phyloP scores from a whole-genome alignment of 352 stramenopile genomes.

The Pseudoperonospora humuli region DNA sequence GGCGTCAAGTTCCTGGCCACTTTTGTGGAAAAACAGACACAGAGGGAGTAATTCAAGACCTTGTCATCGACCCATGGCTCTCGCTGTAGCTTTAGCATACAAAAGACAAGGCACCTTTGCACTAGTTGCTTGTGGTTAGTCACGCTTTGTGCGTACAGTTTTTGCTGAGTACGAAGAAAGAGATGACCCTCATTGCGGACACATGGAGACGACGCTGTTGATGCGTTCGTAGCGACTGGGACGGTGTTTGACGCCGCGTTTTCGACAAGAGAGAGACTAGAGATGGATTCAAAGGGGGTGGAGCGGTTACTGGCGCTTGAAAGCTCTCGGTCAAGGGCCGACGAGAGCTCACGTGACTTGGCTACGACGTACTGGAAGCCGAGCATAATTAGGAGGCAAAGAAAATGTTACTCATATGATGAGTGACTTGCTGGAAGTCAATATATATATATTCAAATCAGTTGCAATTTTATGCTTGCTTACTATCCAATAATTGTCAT shows the following conservation, averaged over 20 bases:
- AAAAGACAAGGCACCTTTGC: conserved; percentile 20
- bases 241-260: conserved; percentile 2
- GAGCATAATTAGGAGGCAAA: conserved; percentile 29
- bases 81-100: conserved; percentile 1
- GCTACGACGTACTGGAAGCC: conserved; percentile 68
- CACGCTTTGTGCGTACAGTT: conserved; percentile 23
- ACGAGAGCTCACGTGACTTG: conserved; percentile 67
- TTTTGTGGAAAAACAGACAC: conserved; percentile 12
- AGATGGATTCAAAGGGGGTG: neutral
- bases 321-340: conserved; percentile 43
- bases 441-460: no score
- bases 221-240: conserved; percentile 2
- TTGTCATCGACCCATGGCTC: conserved; percentile 2
- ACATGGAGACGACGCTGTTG: neutral
- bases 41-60: conserved; percentile 11
- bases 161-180: conserved; percentile 39
- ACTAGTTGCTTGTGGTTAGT: conserved; percentile 41
- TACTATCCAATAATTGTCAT: no score
- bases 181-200: conserved; percentile 26
- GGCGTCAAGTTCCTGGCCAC: conserved; percentile 42
- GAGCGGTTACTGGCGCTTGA: conserved; percentile 15
- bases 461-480: no score
- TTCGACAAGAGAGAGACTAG: conserved; percentile 1
- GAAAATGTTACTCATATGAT: conserved; percentile 9
- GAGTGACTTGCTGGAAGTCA: neutral